Evolutionary conservation across 1,284 basidiomycete species (phyloP).

Genomic region (Heterobasidion occidentale): DNA sequence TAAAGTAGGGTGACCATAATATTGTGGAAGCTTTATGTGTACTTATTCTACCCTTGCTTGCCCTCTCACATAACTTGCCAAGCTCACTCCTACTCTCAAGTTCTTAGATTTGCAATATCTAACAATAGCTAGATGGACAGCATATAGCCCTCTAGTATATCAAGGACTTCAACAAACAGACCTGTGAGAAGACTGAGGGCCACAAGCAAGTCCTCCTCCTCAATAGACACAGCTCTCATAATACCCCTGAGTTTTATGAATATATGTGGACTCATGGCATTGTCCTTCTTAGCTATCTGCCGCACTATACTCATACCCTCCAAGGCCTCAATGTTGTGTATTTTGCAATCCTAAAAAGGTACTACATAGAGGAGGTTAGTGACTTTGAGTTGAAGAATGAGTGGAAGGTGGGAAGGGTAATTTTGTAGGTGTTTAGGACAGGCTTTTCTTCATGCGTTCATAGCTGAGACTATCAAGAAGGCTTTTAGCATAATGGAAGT

Average conservation of each 20-base stretch:
- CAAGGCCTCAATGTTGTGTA: slow-evolving; percentile 27
- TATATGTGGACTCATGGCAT: slow-evolving; percentile 21
- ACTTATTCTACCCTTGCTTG: neutral
- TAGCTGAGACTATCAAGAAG: slow-evolving; percentile 20
- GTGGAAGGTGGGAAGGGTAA: slow-evolving; percentile 16
- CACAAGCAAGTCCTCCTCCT: slow-evolving; percentile 28
- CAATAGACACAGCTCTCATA: slow-evolving; percentile 25
- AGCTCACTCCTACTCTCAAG: too few relatives aligned
- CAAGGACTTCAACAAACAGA: slow-evolving; percentile 22
- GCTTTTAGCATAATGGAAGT: slow-evolving; percentile 32
- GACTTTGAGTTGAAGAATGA: slow-evolving; percentile 12
- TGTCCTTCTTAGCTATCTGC: slow-evolving; percentile 15
- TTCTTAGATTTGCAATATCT: neutral
- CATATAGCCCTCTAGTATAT: slow-evolving; percentile 27
- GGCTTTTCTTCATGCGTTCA: slow-evolving; percentile 25
- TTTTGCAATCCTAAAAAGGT: slow-evolving; percentile 15
- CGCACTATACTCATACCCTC: slow-evolving; percentile 21
- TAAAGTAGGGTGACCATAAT: neutral
- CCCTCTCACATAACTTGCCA: neutral
- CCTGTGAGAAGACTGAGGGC: slow-evolving; percentile 14
- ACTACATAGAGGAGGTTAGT: slow-evolving; percentile 14
- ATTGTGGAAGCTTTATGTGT: neutral
- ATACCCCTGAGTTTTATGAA: slow-evolving; percentile 1
- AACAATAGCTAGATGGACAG: slow-evolving; percentile 34
- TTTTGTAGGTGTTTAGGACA: slow-evolving; percentile 26